phyloP scores from a whole-genome alignment of 2,329 filamentous ascomycete genomes.

The Fusarium proliferatum region DNA sequence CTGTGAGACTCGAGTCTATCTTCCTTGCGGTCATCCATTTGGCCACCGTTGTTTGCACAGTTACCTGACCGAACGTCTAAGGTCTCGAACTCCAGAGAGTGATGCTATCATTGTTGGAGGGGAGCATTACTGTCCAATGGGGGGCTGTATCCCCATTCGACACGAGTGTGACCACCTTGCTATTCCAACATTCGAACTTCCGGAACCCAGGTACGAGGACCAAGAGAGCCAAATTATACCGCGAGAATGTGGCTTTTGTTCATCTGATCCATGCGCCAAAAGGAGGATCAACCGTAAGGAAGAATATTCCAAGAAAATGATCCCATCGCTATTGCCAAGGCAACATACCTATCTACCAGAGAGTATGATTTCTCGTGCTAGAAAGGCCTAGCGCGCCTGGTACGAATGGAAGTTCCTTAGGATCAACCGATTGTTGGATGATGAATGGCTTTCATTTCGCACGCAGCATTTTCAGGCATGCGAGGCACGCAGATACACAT shows the following conservation, averaged over 20 bases:
- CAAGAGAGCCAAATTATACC: background rate
- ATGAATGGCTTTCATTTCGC: background rate
- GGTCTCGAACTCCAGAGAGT: background rate
- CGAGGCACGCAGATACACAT: background rate
- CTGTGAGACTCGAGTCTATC: conserved; percentile 31
- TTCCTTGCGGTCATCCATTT: conserved; percentile 45
- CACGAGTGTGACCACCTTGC: conserved; percentile 30
- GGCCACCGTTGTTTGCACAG: conserved; percentile 35
- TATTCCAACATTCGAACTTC: background rate
- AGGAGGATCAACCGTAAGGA: background rate
- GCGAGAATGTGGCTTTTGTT: background rate
- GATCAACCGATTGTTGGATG: background rate
- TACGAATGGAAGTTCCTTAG: background rate
- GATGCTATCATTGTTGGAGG: background rate
- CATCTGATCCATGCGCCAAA: background rate
- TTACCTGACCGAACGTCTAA: background rate
- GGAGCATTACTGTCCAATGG: background rate
- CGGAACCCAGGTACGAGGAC: background rate
- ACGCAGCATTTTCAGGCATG: background rate
- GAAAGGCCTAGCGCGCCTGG: background rate
- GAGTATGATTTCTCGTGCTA: background rate
- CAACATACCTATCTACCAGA: background rate
- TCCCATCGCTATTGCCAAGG: background rate
- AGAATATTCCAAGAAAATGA: background rate
- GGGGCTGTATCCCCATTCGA: conserved; percentile 22